Conservation (phyloP, 31 red algal genomes). For the Odonthalia washingtoniensis region DNA sequence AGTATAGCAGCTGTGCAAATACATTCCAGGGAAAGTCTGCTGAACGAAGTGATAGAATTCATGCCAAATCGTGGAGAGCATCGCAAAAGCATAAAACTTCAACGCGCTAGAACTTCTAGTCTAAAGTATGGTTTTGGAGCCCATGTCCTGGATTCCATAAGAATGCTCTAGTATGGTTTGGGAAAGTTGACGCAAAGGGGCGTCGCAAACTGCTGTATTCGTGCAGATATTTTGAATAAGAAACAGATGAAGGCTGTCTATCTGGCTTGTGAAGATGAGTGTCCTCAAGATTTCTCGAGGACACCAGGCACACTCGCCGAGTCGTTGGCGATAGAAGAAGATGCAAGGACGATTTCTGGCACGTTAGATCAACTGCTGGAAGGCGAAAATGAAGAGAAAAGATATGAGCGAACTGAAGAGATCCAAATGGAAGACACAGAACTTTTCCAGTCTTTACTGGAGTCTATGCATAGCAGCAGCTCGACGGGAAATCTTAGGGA, state of each 20-base stretch:
- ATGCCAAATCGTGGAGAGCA: not conserved
- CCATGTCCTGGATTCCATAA: not conserved
- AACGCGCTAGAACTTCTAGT: not conserved
- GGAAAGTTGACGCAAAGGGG: not conserved
- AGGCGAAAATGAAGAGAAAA: not conserved
- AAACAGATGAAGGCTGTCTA: not conserved
- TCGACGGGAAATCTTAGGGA: not conserved
- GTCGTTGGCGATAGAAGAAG: not conserved
- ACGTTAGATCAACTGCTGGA: not conserved
- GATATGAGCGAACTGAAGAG: not conserved
- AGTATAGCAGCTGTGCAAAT: not conserved
- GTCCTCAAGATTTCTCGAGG: not conserved
- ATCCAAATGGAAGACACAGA: not conserved
- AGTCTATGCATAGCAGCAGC: not conserved
- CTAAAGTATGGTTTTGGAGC: conserved; percentile 10
- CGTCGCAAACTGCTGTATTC: conserved; percentile 5
- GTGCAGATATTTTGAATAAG: conserved; percentile 8
- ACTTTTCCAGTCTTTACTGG: not conserved
- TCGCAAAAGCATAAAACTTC: not conserved
- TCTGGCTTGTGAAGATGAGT: not conserved
- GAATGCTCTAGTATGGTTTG: conserved; percentile 5
- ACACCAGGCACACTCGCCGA: not conserved
- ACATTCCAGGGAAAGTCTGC: not conserved
- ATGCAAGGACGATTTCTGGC: not conserved
- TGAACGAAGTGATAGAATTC: not conserved